Evolutionary conservation across 768 basidiomycete species (phyloP).

Genomic region (Antrodiella citrinella): DNA sequence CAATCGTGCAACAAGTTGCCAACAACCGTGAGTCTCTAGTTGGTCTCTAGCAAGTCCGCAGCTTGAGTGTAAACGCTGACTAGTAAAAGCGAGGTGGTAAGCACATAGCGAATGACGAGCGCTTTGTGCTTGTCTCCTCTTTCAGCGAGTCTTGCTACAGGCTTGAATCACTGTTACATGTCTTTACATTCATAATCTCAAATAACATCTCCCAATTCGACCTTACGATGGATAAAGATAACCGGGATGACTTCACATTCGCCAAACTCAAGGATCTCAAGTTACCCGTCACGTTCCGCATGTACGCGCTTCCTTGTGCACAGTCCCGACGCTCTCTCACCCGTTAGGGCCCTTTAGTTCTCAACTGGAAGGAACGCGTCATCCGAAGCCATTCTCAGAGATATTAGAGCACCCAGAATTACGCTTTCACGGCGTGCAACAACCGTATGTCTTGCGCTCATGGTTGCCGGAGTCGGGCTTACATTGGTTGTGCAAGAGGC

Average conservation of each 20-base stretch:
- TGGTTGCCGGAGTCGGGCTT: constrained; percentile 5
- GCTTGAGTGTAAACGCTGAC: too few relatives aligned
- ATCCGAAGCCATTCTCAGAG: constrained; percentile 66
- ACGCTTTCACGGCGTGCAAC: constrained; percentile 77
- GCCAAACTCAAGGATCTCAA: constrained; percentile 87
- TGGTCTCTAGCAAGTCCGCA: too few relatives aligned
- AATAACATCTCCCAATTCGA: background rate
- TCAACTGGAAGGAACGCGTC: constrained; percentile 77
- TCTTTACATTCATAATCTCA: background rate
- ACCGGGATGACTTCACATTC: constrained; percentile 86
- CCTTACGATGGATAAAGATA: constrained; percentile 46
- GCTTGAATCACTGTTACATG: background rate
- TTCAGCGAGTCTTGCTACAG: background rate
- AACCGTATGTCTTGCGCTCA: constrained; percentile 43
- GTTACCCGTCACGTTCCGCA: constrained; percentile 78
- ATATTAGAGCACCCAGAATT: constrained; percentile 78
- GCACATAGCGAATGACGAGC: background rate
- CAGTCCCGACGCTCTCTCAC: constrained; percentile 14
- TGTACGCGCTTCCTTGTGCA: constrained; percentile 47
- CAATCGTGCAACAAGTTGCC: too few relatives aligned
- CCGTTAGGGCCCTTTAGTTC: constrained; percentile 43
- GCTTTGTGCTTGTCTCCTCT: background rate
- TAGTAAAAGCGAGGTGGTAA: background rate
- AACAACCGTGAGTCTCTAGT: too few relatives aligned
- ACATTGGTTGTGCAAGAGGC: constrained; percentile 38